Evolutionary conservation across 495 filamentous ascomycete genomes (phyloP).

Genomic region (Cercophora sp.): DNA sequence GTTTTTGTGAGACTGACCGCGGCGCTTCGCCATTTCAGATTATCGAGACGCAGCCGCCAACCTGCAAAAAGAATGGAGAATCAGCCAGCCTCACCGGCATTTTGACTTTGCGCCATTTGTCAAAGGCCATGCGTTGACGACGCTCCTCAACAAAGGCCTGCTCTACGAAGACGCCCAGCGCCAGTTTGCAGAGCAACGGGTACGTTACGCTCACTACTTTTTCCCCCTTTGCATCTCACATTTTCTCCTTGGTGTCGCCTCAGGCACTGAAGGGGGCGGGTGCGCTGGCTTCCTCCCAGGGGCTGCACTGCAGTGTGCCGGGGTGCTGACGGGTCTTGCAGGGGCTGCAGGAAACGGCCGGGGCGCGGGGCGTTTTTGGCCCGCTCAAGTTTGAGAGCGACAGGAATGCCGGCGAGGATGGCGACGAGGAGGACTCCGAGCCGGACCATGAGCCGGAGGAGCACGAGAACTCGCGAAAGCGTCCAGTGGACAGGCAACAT

Average conservation of each 20-base stretch:
- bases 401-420: constrained; percentile 25
- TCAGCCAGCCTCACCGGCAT: constrained; percentile 62
- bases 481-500: constrained; percentile 43
- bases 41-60: constrained; percentile 71
- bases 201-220: constrained; percentile 16
- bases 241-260: constrained; percentile 14
- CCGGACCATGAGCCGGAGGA: constrained; percentile 34
- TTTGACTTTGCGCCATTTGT: constrained; percentile 75
- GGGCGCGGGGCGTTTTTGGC: constrained; percentile 47
- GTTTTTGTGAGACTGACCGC: constrained; percentile 31
- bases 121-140: constrained; percentile 68
- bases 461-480: constrained; percentile 47
- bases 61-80: constrained; percentile 76
- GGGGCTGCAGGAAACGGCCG: constrained; percentile 43
- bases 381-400: constrained; percentile 38
- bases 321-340: constrained; percentile 45
- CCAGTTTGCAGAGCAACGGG: constrained; percentile 47
- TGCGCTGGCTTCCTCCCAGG: constrained; percentile 22
- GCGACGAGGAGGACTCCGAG: constrained; percentile 30
- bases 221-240: constrained; percentile 4
- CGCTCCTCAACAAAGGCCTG: constrained; percentile 72
- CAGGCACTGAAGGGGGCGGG: constrained; percentile 18
- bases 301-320: constrained; percentile 24
- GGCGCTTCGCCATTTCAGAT: constrained; percentile 41
- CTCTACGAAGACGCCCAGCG: constrained; percentile 62